Evolutionary conservation across 768 basidiomycete genomes (phyloP), one percentile per base, ranked within the genome.

Genomic region (Boletus sp.): DNA sequence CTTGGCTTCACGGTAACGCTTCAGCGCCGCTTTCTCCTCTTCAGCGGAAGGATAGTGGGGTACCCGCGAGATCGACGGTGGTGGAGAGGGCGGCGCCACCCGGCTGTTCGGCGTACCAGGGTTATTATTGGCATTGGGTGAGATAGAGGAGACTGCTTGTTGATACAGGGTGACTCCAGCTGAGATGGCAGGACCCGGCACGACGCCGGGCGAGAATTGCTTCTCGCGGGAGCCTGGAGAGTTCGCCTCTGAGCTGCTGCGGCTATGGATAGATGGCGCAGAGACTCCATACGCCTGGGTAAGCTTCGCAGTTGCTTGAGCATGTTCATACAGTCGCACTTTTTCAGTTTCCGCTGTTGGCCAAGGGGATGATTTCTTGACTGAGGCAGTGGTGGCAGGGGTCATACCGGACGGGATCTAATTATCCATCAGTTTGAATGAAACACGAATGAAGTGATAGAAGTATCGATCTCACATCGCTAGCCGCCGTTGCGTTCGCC

Each of bases 321-420:
- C 88, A 46, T 82, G 67, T 47, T 86, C 75, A 68, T 79, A 90
- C n/a, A 90, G 65, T n/a, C 79, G 76, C 1, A 79, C 70, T 62
- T 93, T 92, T 66, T 93, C 90, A 51, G 84, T 81, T 69, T 90
- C 90, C 0, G 91, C 88, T 1, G 84, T 79, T 7, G 75, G 74
- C 87, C 87, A 91, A 19, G 64, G 44, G 3, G 61, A 3, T 0
- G 54, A 44, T 23, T 58, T 62, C 54, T 68, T 68, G 48, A 57
- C 46, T 13, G 59, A 40, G 15, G 53, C 6, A 13, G 48, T 27
- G 3, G 55, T n/a, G 10, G 49, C 5, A 33, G 64, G 47, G 5
- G 42, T n/a, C 4, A 11, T 21, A 41, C 15, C 23, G 7, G 61
- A 42, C 14, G 52, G 23, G 37, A 42, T 19, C 59, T 69, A 25